Evolutionary conservation across 75 land plant species (phyloP).

Genomic region (Sequoiadendron giganteum): DNA sequence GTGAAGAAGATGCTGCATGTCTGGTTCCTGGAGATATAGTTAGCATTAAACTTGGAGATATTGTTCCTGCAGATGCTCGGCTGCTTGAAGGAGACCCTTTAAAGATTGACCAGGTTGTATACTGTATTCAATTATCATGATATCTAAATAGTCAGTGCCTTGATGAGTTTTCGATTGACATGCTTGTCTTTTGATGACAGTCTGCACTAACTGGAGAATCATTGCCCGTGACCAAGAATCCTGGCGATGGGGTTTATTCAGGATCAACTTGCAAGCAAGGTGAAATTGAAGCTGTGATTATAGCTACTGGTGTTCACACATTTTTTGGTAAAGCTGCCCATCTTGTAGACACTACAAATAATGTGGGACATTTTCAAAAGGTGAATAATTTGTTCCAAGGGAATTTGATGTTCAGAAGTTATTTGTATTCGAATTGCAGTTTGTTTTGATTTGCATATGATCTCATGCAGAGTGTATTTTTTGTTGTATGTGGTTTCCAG

Average conservation of each 20-base stretch:
- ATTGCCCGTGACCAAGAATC: slow-evolving; percentile 67
- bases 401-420: neutral
- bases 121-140: neutral
- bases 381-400: slow-evolving; percentile 12
- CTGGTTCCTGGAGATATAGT: slow-evolving; percentile 79
- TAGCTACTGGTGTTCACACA: slow-evolving; percentile 87
- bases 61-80: slow-evolving; percentile 80
- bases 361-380: slow-evolving; percentile 90
- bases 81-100: slow-evolving; percentile 85
- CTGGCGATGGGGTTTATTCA: slow-evolving; percentile 72
- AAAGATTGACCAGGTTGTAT: slow-evolving; percentile 68
- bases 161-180: neutral
- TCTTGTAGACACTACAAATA: slow-evolving; percentile 75
- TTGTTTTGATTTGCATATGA: neutral
- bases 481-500: slow-evolving; percentile 23
- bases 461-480: neutral
- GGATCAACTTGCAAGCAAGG: slow-evolving; percentile 92
- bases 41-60: slow-evolving; percentile 78
- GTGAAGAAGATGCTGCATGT: slow-evolving; percentile 71
- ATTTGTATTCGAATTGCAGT: neutral
- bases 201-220: slow-evolving; percentile 80
- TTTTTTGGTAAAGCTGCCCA: slow-evolving; percentile 94
- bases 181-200: slow-evolving; percentile 2
- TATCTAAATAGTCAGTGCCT: neutral
- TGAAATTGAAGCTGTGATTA: slow-evolving; percentile 82